A percentile compares a stretch with the other conserved stretches of the same genome.
Evolutionary conservation across 352 stramenopile species (phyloP).

Genomic region (Phytophthora parvispora): DNA sequence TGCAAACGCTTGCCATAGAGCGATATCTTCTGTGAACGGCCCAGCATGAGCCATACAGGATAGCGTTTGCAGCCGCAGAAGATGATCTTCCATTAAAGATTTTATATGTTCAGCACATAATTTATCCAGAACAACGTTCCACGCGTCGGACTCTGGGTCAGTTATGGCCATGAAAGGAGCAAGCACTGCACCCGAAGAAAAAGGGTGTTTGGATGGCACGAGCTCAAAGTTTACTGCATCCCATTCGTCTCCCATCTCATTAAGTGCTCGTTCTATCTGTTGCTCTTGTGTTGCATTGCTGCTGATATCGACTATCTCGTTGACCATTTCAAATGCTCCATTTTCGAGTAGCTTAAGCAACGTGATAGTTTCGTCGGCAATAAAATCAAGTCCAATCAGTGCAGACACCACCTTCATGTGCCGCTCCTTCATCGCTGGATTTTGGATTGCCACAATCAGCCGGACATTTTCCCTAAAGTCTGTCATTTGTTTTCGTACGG

Average conservation of each 20-base stretch:
- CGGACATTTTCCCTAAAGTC: constrained; percentile 79
- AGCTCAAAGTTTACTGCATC: constrained; percentile 52
- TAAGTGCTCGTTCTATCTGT: constrained; percentile 62
- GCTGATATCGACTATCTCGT: constrained; percentile 67
- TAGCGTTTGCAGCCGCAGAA: constrained; percentile 58
- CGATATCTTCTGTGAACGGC: constrained; percentile 57
- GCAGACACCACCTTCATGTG: constrained; percentile 69
- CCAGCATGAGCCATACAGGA: constrained; percentile 55
- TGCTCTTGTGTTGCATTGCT: constrained; percentile 74
- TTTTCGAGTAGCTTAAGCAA: constrained; percentile 82
- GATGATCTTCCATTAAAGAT: constrained; percentile 69
- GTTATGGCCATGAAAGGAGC: background rate
- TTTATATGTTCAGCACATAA: constrained; percentile 52
- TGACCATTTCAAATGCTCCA: constrained; percentile 65
- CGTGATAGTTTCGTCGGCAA: constrained; percentile 62
- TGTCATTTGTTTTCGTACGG: constrained; percentile 83
- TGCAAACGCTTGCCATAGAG: constrained; percentile 59
- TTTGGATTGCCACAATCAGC: constrained; percentile 73
- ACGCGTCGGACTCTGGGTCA: constrained; percentile 1
- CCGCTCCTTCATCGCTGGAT: constrained; percentile 72
- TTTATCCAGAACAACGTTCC: constrained; percentile 44
- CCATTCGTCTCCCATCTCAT: constrained; percentile 66
- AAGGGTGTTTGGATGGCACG: constrained; percentile 27
- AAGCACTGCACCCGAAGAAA: constrained; percentile 10
- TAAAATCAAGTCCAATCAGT: constrained; percentile 62